Evolutionary conservation across 164 flowering plant species (phyloP).

Genomic region (Saururus chinensis): DNA sequence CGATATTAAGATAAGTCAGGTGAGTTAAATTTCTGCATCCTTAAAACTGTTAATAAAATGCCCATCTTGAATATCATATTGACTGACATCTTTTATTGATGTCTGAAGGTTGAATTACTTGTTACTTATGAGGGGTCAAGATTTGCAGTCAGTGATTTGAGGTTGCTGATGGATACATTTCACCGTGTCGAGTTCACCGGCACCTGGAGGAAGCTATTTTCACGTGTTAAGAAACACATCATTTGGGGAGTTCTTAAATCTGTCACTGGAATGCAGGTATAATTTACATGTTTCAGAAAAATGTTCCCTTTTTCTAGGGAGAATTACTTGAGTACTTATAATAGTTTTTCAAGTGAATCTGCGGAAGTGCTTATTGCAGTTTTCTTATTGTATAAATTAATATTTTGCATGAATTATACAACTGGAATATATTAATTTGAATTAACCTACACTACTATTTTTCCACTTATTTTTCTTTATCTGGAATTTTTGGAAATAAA

Average conservation of each 20-base stretch:
- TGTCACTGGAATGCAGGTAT: slow-evolving; percentile 99
- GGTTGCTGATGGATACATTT: slow-evolving; percentile 90
- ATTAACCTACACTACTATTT: too few relatives aligned
- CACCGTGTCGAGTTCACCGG: slow-evolving; percentile 89
- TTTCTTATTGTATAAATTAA: too few relatives aligned
- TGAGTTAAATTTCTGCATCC: slow-evolving; percentile 7
- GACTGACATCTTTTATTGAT: slow-evolving; percentile 1
- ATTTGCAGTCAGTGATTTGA: slow-evolving; percentile 82
- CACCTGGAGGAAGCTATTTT: slow-evolving; percentile 90
- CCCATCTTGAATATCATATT: neutral
- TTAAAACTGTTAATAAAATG: neutral
- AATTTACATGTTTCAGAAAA: neutral
- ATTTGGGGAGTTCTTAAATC: slow-evolving; percentile 98
- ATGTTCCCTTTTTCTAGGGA: too few relatives aligned
- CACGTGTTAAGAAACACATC: slow-evolving; percentile 92
- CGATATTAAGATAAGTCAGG: slow-evolving; percentile 97
- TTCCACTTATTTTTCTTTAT: too few relatives aligned
- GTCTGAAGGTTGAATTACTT: slow-evolving; percentile 70
- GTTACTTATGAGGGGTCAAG: slow-evolving; percentile 94
- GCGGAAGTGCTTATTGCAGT: too few relatives aligned
- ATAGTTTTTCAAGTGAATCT: too few relatives aligned
- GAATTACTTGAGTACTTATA: too few relatives aligned
- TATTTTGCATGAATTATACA: too few relatives aligned
- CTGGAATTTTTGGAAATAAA: too few relatives aligned
- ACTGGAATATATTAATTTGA: too few relatives aligned